Evolutionary conservation across 805 yeast genomes (phyloP).

Genomic region (Candida gorgasii): DNA sequence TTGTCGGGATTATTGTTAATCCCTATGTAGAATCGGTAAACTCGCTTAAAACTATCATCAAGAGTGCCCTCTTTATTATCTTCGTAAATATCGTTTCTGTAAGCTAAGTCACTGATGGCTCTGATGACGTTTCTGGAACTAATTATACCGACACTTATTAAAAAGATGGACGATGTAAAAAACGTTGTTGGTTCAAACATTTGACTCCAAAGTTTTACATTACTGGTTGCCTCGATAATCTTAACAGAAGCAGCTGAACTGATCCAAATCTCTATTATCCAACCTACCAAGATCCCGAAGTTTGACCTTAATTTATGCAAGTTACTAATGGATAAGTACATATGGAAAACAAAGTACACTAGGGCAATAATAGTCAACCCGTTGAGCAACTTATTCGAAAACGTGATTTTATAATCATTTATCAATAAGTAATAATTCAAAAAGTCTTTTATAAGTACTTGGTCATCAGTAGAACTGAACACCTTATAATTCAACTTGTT

Average conservation of each 20-base stretch:
- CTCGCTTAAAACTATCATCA: conserved; percentile 17
- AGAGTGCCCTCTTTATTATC: conserved; percentile 13
- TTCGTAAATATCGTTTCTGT: conserved; percentile 19
- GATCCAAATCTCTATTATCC: conserved; percentile 30
- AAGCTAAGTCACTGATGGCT: conserved; percentile 28
- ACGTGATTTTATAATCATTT: conserved; percentile 1
- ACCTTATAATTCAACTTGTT: not conserved
- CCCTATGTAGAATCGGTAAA: conserved; percentile 33
- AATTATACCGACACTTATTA: conserved; percentile 27
- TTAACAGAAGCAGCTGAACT: conserved; percentile 30
- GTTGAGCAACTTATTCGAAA: not conserved
- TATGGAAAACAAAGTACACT: conserved; percentile 18
- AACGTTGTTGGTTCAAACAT: conserved; percentile 29
- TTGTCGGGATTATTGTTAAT: conserved; percentile 18
- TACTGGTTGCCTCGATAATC: conserved; percentile 19
- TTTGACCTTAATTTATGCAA: conserved; percentile 35
- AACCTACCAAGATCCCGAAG: conserved; percentile 37
- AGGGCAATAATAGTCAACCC: not conserved
- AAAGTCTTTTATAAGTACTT: conserved; percentile 1
- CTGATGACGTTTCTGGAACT: conserved; percentile 32
- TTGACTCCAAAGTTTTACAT: conserved; percentile 24
- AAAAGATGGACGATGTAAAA: conserved; percentile 23
- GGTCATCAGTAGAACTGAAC: not conserved
- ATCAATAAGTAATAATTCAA: conserved; percentile 9
- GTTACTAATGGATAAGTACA: conserved; percentile 33